Evolutionary conservation across 78 protist genomes (phyloP), one percentile per base, ranked within the genome.

Genomic region (Blattamonas nauphoetae): DNA sequence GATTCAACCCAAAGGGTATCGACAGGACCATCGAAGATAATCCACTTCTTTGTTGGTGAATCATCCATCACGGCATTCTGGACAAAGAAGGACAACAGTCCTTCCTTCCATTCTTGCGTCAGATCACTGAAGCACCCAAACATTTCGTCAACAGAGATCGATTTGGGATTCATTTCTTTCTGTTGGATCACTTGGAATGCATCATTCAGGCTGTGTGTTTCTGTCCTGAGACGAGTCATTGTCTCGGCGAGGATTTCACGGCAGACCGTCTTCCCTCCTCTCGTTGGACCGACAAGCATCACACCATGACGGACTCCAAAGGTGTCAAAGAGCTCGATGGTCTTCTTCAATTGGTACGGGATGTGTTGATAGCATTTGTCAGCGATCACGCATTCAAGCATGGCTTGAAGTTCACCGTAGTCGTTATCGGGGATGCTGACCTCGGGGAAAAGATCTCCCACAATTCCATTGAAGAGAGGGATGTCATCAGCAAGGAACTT

Each of bases 11-110:
- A 95, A 77, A 93, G 1, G 1, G 95, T 91, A 83, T 95, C 97
- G 36, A 95, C 95, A 1, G 97, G 95, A 6, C 95, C 95, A 63
- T 95, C 97, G 85, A 95, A n/a, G n/a, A n/a, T n/a, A n/a, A n/a
- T n/a, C n/a, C n/a, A n/a, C n/a, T n/a, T n/a, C n/a, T n/a, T n/a
- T 92, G 11, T 91, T 91, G 79, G 43, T 45, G 77, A 88, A n/a
- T n/a, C n/a, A 77, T 89, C 91, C 29, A 77, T 42, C 43, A 91
- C 88, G 44, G 71, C 84, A 2, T 36, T 2, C 2, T 90, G 88
- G 55, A 90, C 92, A 21, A 93, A 85, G 6, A 84, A 38, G 6
- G 94, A 45, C 36, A 89, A 84, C 45, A 93, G 1, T 4, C 96
- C 96, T 34, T 93, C 92, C 5, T 36, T 87, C 95, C 95, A 94